phyloP scores from a whole-genome alignment of 2,329 filamentous ascomycete genomes.

The Neurospora sp. region DNA sequence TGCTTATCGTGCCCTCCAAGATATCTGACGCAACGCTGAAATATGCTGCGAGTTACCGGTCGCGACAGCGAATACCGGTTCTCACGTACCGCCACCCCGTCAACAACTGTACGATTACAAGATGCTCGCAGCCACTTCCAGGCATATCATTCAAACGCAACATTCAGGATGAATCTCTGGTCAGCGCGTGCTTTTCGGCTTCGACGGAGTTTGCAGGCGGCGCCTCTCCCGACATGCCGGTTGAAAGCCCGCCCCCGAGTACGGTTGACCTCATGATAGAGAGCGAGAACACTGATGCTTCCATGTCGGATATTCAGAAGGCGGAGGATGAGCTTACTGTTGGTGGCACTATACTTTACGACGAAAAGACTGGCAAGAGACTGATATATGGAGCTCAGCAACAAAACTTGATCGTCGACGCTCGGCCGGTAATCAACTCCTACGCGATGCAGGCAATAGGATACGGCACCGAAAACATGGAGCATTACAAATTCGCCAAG shows the following conservation, averaged over 20 bases:
- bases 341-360: slow-evolving; percentile 38
- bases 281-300: slow-evolving; percentile 29
- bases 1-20: slow-evolving; percentile 73
- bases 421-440: slow-evolving; percentile 86
- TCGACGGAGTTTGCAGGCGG: slow-evolving; percentile 29
- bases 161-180: slow-evolving; percentile 88
- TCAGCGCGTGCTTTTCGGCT: slow-evolving; percentile 84
- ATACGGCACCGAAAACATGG: slow-evolving; percentile 94
- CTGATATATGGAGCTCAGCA: slow-evolving; percentile 86
- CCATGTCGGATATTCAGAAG: slow-evolving; percentile 52
- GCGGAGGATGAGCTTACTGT: slow-evolving; percentile 59
- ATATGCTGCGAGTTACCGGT: slow-evolving; percentile 83
- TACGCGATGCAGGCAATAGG: slow-evolving; percentile 90
- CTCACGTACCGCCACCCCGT: slow-evolving; percentile 91
- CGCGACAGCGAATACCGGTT: slow-evolving; percentile 76
- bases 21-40: slow-evolving; percentile 98
- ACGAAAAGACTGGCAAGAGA: slow-evolving; percentile 50
- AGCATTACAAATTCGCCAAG: slow-evolving; percentile 84
- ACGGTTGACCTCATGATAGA: slow-evolving; percentile 36
- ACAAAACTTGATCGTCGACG: slow-evolving; percentile 90
- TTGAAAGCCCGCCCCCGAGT: slow-evolving; percentile 36
- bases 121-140: slow-evolving; percentile 84
- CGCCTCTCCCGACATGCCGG: slow-evolving; percentile 24
- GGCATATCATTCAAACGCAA: slow-evolving; percentile 82
- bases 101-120: slow-evolving; percentile 93